Conservation (phyloP, 2,329 filamentous ascomycete genomes). For the Colletotrichum sp. region DNA sequence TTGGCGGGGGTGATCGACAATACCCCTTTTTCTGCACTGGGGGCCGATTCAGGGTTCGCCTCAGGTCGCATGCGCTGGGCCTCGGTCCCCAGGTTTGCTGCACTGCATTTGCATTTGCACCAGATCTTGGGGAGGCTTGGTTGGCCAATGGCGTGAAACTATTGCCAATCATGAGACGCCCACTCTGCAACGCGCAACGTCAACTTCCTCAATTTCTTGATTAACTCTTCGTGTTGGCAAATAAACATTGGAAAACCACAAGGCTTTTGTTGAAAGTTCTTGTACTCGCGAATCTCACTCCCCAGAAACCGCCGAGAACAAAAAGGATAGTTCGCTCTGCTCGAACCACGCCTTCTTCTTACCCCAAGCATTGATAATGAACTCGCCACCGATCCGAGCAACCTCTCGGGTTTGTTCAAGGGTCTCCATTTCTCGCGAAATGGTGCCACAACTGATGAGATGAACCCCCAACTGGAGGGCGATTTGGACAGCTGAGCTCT, state of each 20-base stretch:
- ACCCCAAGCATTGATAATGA: not conserved
- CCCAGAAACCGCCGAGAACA: not conserved
- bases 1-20: slow-evolving; percentile 3
- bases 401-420: not conserved
- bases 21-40: slow-evolving; percentile 1
- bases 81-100: not conserved
- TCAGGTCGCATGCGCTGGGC: not conserved
- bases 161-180: not conserved
- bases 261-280: not conserved
- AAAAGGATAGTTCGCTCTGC: not conserved
- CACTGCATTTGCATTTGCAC: not conserved
- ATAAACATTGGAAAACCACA: not conserved
- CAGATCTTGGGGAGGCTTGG: not conserved
- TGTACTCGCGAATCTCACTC: not conserved
- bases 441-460: not conserved
- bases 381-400: not conserved
- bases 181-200: not conserved
- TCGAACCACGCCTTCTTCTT: not conserved
- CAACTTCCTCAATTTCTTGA: not conserved
- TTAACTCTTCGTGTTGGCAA: not conserved
- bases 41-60: not conserved
- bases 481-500: not conserved
- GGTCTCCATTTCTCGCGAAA: not conserved
- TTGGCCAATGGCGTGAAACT: not conserved
- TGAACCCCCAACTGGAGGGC: not conserved